These are phyloP conservation scores for Brassica balearica DNA, from an alignment of 441 rosid genomes.

Conservation along the genomic window DNA sequence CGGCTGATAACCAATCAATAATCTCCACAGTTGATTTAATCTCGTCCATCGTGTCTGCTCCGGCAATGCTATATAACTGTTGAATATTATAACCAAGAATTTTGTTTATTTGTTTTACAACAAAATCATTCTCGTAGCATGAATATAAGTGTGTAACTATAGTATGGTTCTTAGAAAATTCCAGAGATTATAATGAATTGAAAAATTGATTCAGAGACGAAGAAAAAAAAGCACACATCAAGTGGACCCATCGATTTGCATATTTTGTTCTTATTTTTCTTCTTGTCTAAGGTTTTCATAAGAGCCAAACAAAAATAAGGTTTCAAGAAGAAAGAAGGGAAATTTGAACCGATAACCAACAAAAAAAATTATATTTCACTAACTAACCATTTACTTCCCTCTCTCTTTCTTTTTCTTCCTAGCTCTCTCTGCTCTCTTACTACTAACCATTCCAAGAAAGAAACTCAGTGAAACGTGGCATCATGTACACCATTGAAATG, in stretches of 20 bases:
- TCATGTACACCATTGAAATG: not conserved
- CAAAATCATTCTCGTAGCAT: not conserved
- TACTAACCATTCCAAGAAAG: not conserved
- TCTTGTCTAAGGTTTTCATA: not conserved
- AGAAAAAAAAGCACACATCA: not conserved
- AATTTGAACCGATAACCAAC: too few relatives aligned
- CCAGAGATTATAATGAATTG: not conserved
- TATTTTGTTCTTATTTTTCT: not conserved
- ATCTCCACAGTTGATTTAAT: not conserved
- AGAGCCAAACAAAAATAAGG: not conserved
- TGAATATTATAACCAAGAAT: not conserved
- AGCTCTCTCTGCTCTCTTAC: too few relatives aligned
- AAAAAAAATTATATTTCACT: too few relatives aligned
- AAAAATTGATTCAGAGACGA: not conserved
- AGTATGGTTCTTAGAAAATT: not conserved
- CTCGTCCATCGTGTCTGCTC: not conserved
- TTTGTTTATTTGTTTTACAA: not conserved
- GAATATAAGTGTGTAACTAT: not conserved
- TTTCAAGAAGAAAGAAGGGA: not conserved
- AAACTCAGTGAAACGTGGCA: not conserved
- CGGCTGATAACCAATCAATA: not conserved
- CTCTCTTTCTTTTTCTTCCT: too few relatives aligned
- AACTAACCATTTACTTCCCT: too few relatives aligned
- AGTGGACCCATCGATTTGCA: not conserved
- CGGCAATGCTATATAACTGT: not conserved